Conservation (phyloP, 2,329 filamentous ascomycete genomes). For the Cercospora zeina region DNA sequence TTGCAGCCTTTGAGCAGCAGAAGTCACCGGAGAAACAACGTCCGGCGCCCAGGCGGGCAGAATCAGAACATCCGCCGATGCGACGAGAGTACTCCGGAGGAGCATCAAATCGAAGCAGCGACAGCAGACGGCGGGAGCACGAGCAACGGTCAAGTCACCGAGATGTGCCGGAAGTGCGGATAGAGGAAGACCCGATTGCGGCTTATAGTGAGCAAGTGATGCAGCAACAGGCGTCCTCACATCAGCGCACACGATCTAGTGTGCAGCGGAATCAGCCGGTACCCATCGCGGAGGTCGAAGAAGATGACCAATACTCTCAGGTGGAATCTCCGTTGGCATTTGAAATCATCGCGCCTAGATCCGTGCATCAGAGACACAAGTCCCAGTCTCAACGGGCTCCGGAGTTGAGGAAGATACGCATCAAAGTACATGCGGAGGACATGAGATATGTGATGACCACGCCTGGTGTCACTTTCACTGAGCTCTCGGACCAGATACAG, state of each 20-base stretch:
- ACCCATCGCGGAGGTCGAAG: slow-evolving; percentile 79
- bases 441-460: slow-evolving; percentile 90
- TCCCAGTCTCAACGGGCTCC: slow-evolving; percentile 54
- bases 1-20: slow-evolving; percentile 51
- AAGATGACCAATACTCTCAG: slow-evolving; percentile 43
- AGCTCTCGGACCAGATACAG: slow-evolving; percentile 75
- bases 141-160: slow-evolving; percentile 58
- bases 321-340: slow-evolving; percentile 53
- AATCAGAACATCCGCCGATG: slow-evolving; percentile 46
- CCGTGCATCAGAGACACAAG: slow-evolving; percentile 45
- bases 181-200: slow-evolving; percentile 43
- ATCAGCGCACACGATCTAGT: slow-evolving; percentile 39
- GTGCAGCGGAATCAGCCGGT: slow-evolving; percentile 51
- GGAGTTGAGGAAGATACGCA: slow-evolving; percentile 73
- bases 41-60: slow-evolving; percentile 44
- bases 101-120: slow-evolving; percentile 26
- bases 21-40: slow-evolving; percentile 38
- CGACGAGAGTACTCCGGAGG: slow-evolving; percentile 41
- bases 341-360: slow-evolving; percentile 54
- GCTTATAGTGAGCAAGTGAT: slow-evolving; percentile 33
- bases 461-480: slow-evolving; percentile 68
- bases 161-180: slow-evolving; percentile 67
- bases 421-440: slow-evolving; percentile 90
- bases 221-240: slow-evolving; percentile 25
- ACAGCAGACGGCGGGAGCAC: slow-evolving; percentile 44